phyloP scores from a whole-genome alignment of 805 yeast species.

The Wickerhamiella slavikovae region DNA sequence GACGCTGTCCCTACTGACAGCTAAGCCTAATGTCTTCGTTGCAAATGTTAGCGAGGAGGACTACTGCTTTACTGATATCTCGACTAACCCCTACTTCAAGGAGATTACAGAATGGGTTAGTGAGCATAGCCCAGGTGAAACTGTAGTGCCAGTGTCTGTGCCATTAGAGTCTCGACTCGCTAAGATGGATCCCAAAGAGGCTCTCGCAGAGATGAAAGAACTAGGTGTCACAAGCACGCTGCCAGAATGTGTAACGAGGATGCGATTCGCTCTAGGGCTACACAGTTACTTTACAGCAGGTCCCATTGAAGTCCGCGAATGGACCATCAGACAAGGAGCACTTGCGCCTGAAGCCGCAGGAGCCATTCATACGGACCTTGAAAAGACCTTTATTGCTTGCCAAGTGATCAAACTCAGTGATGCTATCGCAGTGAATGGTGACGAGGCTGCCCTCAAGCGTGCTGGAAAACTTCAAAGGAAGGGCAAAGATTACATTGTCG shows the following conservation, averaged over 20 bases:
- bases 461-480: constrained; percentile 40
- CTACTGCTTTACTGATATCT: constrained; percentile 25
- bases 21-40: constrained; percentile 70
- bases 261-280: constrained; percentile 48
- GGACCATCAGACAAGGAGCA: constrained; percentile 86
- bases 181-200: constrained; percentile 21
- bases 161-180: constrained; percentile 44
- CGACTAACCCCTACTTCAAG: constrained; percentile 26
- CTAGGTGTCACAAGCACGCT: constrained; percentile 25
- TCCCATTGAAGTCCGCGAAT: constrained; percentile 74
- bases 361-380: constrained; percentile 68
- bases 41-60: constrained; percentile 58
- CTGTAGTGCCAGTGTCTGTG: constrained; percentile 52
- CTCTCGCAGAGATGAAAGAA: constrained; percentile 13
- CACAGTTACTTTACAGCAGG: constrained; percentile 83
- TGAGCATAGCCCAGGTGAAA: constrained; percentile 43
- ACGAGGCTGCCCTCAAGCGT: constrained; percentile 33
- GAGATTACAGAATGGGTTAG: constrained; percentile 46
- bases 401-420: constrained; percentile 52
- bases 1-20: constrained; percentile 53
- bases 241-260: constrained; percentile 39
- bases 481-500: constrained; percentile 62
- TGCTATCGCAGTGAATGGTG: constrained; percentile 24
- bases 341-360: constrained; percentile 99
- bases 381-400: constrained; percentile 63